Base-by-base conservation (phyloP, 345 rosid genomes). In the Dovyalis caffra region DNA sequence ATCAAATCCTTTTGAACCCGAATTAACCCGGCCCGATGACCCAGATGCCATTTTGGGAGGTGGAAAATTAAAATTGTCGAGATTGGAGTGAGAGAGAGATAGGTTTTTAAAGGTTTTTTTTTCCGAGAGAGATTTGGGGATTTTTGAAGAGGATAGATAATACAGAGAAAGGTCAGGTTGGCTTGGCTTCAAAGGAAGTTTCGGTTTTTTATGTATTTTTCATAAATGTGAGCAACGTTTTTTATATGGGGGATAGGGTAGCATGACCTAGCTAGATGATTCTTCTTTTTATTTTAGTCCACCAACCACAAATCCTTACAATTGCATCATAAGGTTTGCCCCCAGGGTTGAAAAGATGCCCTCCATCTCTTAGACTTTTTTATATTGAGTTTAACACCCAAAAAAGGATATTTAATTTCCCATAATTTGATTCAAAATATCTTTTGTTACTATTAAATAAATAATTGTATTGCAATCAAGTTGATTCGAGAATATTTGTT, bases 1-100 rank as follows among this genome's bases (percentile, higher is more conserved):
- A 88, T 93, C 98, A 78, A 92, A 96, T 1, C 95, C 97, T 76
- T 90, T 92, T 35, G 97, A 83, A 66, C 87, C 90, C 47, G 92
- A 74, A 75, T 81, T 88, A 78, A 79, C 80, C 81, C 92, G 86
- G 77, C 88, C 95, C 71, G 95, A 87, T 38, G 97, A 83, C 45
- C 97, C 94, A 68, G 98, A 91, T 66, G 97, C 99, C 99, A 96
- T 96, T 56, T 80, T 53, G 72, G 73, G 70, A 68, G 35, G n/a
- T 29, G 64, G 23, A 2, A 38, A 60, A 28, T 51, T 5, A 56
- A 66, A 29, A 72, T 38, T 18, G 12, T 35, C 9, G 56, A 21
- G 18, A 38, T 31, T 29, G 11, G 15, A 53, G 31, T 3, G 16
- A 66, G 16, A 23, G 11, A 40, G 40, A 1, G 26, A 68, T 29